These are phyloP conservation scores for Hyaloscypha finlandica DNA, from an alignment of 495 filamentous ascomycete genomes.

Conservation along the genomic window DNA sequence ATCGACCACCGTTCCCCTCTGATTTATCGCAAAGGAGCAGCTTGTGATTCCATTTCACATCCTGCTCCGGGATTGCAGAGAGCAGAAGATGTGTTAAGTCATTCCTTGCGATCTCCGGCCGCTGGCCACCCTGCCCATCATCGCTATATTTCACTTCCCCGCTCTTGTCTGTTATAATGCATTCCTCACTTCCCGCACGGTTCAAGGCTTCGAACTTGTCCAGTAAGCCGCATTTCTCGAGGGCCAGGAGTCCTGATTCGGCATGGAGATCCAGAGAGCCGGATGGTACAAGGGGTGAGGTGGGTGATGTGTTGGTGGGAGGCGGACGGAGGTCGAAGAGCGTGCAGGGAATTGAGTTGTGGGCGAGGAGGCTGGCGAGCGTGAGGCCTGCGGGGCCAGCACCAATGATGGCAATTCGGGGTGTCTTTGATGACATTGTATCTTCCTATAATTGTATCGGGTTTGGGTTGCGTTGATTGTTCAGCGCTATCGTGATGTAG, in stretches of 20 bases:
- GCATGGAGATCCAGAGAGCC: slow-evolving; percentile 58
- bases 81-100: slow-evolving; percentile 42
- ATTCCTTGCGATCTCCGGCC: slow-evolving; percentile 47
- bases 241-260: slow-evolving; percentile 49
- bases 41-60: slow-evolving; percentile 49
- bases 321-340: slow-evolving; percentile 40
- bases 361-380: slow-evolving; percentile 54
- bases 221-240: slow-evolving; percentile 52
- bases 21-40: slow-evolving; percentile 29
- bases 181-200: slow-evolving; percentile 49
- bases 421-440: slow-evolving; percentile 16
- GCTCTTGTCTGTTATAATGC: slow-evolving; percentile 43
- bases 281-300: slow-evolving; percentile 31
- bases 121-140: slow-evolving; percentile 17
- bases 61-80: slow-evolving; percentile 41
- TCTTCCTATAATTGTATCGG: no score
- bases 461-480: background rate
- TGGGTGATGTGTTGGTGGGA: slow-evolving; percentile 26
- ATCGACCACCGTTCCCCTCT: slow-evolving; percentile 27
- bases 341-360: slow-evolving; percentile 39
- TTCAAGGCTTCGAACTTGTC: slow-evolving; percentile 45
- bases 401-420: slow-evolving; percentile 57
- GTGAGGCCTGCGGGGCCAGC: slow-evolving; percentile 57
- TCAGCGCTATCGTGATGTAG: background rate
- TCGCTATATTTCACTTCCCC: slow-evolving; percentile 29